phyloP scores from a whole-genome alignment of 2,329 filamentous ascomycete genomes.

The Cytospora leucostoma region DNA sequence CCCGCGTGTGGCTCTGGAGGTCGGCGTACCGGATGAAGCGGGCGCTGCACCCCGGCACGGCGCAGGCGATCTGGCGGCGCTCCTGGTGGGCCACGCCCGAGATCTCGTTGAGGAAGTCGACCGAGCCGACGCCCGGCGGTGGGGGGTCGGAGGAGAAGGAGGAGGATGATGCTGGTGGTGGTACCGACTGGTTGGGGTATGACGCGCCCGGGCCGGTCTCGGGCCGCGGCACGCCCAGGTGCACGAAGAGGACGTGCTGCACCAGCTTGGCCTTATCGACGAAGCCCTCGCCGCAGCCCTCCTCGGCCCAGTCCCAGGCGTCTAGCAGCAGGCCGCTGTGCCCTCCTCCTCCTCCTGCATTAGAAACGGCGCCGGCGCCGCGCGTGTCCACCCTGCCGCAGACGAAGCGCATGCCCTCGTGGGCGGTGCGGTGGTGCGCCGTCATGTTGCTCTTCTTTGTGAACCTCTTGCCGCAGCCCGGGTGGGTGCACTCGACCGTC shows the following conservation, averaged over 20 bases:
- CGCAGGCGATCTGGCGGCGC: constrained; percentile 47
- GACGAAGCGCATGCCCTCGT: constrained; percentile 75
- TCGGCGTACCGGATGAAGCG: constrained; percentile 55
- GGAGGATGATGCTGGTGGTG: constrained; percentile 16
- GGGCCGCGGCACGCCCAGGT: constrained; percentile 63
- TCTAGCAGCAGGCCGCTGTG: constrained; percentile 41
- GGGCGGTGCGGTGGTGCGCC: constrained; percentile 74
- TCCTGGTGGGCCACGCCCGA: constrained; percentile 44
- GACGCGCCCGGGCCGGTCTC: constrained; percentile 22
- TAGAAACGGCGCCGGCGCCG: constrained; percentile 46
- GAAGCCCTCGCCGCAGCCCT: constrained; percentile 76
- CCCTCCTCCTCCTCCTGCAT: too few relatives aligned
- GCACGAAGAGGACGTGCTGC: constrained; percentile 81
- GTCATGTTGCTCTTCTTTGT: constrained; percentile 82
- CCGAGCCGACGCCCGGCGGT: not conserved
- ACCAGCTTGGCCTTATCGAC: constrained; percentile 76
- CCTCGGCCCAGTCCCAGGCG: constrained; percentile 61
- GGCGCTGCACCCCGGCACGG: constrained; percentile 43
- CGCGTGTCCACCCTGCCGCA: constrained; percentile 71
- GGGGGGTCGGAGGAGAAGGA: too few relatives aligned
- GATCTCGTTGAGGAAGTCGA: constrained; percentile 44
- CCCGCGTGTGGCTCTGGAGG: constrained; percentile 47
- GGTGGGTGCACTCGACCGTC: constrained; percentile 65
- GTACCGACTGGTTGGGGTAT: constrained; percentile 8
- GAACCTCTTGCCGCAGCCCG: constrained; percentile 74